Conservation (phyloP, 345 rosid genomes). For the Rhizophora apiculata region DNA sequence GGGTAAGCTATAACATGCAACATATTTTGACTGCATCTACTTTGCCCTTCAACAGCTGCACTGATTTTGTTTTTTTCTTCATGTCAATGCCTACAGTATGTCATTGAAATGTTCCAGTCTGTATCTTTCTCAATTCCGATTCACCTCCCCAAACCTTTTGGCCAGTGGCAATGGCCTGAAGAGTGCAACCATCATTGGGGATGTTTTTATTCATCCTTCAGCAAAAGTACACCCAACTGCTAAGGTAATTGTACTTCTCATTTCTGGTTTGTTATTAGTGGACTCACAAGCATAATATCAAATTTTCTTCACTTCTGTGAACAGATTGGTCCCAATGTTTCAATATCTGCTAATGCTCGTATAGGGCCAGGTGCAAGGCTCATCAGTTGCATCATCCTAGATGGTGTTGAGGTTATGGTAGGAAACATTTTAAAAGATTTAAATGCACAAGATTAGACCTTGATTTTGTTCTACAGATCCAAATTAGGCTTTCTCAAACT, state of each 20-base stretch:
- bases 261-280: not conserved
- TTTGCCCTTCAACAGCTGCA: constrained; percentile 1
- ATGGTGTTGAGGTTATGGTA: constrained; percentile 31
- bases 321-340: constrained; percentile 38
- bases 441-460: not conserved
- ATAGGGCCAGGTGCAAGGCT: constrained; percentile 34
- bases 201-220: constrained; percentile 90
- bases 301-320: constrained; percentile 2
- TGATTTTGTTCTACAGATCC: not conserved
- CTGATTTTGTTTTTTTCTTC: not conserved
- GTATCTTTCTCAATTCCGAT: constrained; percentile 75
- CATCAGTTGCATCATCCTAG: constrained; percentile 28
- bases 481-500: not conserved
- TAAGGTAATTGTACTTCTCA: constrained; percentile 46
- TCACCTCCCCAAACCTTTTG: constrained; percentile 66
- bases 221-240: constrained; percentile 97
- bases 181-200: constrained; percentile 66
- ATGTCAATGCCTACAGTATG: constrained; percentile 49
- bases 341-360: constrained; percentile 31
- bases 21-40: not conserved
- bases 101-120: constrained; percentile 80
- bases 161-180: constrained; percentile 78
- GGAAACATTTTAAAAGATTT: not conserved
- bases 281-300: not conserved
- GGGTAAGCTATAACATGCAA: constrained; percentile 41